Evolutionary conservation across 441 rosid species (phyloP).

Genomic region (Gossypium schwendimanii): DNA sequence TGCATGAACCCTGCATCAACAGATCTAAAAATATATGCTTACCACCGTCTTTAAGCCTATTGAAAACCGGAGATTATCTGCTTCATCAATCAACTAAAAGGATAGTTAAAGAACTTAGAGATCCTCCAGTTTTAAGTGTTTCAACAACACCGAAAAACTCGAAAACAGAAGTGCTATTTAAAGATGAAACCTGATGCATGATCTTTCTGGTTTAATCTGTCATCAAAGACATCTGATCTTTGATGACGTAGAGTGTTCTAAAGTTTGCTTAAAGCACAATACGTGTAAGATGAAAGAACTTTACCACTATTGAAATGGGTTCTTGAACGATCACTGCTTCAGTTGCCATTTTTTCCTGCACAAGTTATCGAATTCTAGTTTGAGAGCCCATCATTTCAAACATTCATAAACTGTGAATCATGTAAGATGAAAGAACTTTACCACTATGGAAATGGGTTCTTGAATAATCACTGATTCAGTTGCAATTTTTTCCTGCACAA

Average conservation of each 20-base stretch:
- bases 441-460: constrained; percentile 36
- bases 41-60: background rate
- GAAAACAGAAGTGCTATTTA: background rate
- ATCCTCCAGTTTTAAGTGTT: background rate
- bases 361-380: constrained; percentile 4
- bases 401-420: constrained; percentile 18
- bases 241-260: background rate
- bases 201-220: background rate
- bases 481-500: constrained; percentile 44
- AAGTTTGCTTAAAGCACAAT: background rate
- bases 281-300: constrained; percentile 8
- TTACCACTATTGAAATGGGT: constrained; percentile 37
- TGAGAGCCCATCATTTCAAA: constrained; percentile 6
- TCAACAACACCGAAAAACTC: background rate
- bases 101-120: background rate
- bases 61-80: background rate
- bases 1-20: background rate
- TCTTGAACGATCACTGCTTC: constrained; percentile 37
- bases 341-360: constrained; percentile 49
- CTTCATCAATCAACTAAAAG: background rate
- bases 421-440: constrained; percentile 21
- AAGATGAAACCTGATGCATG: background rate
- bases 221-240: constrained; percentile 6
- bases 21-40: background rate
- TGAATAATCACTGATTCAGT: constrained; percentile 36